Evolutionary conservation across 352 stramenopile species (phyloP).

Genomic region (Globisporangium viniferum): DNA sequence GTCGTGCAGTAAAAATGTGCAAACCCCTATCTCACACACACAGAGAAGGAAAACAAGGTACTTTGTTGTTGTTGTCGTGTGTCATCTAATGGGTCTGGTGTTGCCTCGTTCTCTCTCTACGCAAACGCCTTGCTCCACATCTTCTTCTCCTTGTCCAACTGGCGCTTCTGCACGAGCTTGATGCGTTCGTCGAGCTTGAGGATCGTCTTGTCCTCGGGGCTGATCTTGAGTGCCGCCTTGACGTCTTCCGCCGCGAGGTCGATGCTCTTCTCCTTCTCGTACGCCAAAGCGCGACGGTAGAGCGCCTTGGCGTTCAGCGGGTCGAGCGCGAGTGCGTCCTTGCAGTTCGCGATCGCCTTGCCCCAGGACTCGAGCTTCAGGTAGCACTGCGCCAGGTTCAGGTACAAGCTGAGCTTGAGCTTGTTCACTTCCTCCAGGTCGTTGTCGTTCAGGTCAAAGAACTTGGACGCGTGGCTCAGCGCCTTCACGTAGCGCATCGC

Average conservation of each 20-base stretch:
- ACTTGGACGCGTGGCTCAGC: slow-evolving; percentile 89
- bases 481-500: slow-evolving; percentile 90
- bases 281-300: slow-evolving; percentile 80
- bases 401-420: slow-evolving; percentile 88
- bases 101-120: slow-evolving; percentile 15
- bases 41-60: neutral
- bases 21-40: neutral
- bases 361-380: slow-evolving; percentile 91
- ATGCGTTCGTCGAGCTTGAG: slow-evolving; percentile 69
- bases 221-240: slow-evolving; percentile 46
- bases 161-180: slow-evolving; percentile 60
- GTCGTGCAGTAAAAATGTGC: neutral
- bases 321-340: slow-evolving; percentile 80
- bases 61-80: slow-evolving; percentile 1
- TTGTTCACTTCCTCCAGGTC: slow-evolving; percentile 86
- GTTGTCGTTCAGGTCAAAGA: slow-evolving; percentile 86
- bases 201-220: slow-evolving; percentile 78
- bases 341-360: slow-evolving; percentile 83
- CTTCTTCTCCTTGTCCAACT: slow-evolving; percentile 89
- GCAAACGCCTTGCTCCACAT: slow-evolving; percentile 88
- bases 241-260: slow-evolving; percentile 65
- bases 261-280: slow-evolving; percentile 88
- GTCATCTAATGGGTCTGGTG: neutral
- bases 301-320: slow-evolving; percentile 80
- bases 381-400: slow-evolving; percentile 93